These are phyloP conservation scores for Filobasidium floriforme DNA, from an alignment of 768 basidiomycete species.

Conservation along the genomic window DNA sequence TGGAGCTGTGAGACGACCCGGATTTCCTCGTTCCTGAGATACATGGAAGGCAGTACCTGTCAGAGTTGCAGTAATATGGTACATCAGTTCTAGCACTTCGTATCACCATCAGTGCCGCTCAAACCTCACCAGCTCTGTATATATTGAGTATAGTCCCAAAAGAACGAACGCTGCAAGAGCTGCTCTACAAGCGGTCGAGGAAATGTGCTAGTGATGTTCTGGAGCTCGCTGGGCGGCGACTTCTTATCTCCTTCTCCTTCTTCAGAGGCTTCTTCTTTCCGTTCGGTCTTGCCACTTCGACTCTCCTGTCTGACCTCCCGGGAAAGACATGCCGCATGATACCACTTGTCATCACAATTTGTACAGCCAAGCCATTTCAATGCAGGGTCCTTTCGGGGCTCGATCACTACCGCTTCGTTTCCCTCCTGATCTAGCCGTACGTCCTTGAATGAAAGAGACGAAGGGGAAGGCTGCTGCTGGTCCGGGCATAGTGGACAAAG, in stretches of 20 bases:
- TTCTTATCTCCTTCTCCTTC: neutral
- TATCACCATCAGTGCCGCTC: too few relatives aligned
- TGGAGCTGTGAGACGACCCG: neutral
- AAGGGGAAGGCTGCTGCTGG: constrained; percentile 1
- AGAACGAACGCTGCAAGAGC: constrained; percentile 22
- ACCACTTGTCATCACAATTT: constrained; percentile 35
- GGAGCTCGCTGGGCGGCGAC: neutral
- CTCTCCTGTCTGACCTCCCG: constrained; percentile 25
- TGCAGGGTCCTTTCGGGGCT: constrained; percentile 14
- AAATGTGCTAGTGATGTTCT: constrained; percentile 12
- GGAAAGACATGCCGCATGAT: constrained; percentile 36
- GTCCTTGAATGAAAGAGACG: neutral
- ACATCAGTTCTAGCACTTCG: too few relatives aligned
- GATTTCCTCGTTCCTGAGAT: constrained; percentile 8
- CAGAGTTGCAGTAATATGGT: neutral
- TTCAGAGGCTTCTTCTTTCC: constrained; percentile 16
- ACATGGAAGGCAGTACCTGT: constrained; percentile 34
- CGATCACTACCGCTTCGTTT: neutral
- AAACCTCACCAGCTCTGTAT: constrained; percentile 37
- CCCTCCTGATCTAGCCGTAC: neutral
- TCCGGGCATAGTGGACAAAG: constrained; percentile 1
- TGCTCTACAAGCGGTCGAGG: constrained; percentile 25
- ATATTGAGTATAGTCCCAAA: constrained; percentile 35
- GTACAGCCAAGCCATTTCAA: constrained; percentile 40
- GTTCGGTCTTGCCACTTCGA: constrained; percentile 27